Conservation (phyloP, 768 basidiomycete genomes). For the Tricholoma flavovirens region DNA sequence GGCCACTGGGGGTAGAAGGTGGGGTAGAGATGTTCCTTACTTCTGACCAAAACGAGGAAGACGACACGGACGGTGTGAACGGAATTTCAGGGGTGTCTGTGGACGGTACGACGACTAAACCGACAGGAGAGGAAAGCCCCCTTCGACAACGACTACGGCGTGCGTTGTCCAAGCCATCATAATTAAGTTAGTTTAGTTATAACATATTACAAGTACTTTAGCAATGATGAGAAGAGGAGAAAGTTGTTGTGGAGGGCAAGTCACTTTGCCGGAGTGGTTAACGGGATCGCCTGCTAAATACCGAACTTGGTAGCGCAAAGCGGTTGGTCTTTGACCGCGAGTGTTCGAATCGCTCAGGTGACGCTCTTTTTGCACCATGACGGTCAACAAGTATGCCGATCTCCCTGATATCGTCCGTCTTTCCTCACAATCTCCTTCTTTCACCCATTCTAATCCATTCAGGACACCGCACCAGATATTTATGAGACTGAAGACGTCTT, state of each 20-base stretch:
- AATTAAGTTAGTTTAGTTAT: no score
- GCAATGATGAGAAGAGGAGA: no score
- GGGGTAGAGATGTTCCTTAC: background rate
- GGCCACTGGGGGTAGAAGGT: conserved; percentile 26
- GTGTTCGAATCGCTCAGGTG: conserved; percentile 52
- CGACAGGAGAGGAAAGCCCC: conserved; percentile 18
- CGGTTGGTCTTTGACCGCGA: conserved; percentile 48
- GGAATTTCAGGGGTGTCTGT: conserved; percentile 5
- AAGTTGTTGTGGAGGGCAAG: conserved; percentile 13
- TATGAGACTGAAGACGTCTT: conserved; percentile 87
- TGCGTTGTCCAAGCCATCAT: conserved; percentile 22
- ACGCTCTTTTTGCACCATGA: conserved; percentile 45
- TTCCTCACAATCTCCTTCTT: conserved; percentile 5
- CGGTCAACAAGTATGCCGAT: conserved; percentile 74
- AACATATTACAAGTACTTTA: no score
- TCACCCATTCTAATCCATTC: conserved; percentile 4
- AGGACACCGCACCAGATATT: conserved; percentile 90
- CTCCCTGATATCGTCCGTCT: conserved; percentile 84
- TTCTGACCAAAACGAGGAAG: background rate
- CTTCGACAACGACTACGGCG: conserved; percentile 23
- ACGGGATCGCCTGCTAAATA: conserved; percentile 71
- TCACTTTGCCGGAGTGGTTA: conserved; percentile 97
- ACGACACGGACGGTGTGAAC: background rate
- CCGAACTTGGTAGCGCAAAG: conserved; percentile 18
- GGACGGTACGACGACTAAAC: conserved; percentile 11